Base-by-base conservation (phyloP, 768 basidiomycete species). In the Panaeolus cyanescens region DNA sequence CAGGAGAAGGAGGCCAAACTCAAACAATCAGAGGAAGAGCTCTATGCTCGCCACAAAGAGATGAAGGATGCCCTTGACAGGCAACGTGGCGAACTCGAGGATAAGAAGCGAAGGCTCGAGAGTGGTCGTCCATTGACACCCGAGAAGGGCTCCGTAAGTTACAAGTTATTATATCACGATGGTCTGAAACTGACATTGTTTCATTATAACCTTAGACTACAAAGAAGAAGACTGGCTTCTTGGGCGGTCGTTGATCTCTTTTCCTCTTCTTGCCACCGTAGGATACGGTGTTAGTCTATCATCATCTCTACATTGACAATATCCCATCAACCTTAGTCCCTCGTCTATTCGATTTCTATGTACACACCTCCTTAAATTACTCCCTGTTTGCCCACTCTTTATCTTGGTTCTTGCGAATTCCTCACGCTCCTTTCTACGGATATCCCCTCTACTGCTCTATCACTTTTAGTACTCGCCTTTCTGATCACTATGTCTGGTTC, bases 41-140 rank as follows among this genome's bases (percentile, higher is more conserved):
- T 99, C 17, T 99, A 99, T 73, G 92, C 96, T 61, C 89, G 96
- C 62, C 97, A 99, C 83, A 91, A 94, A 76, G 97, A 99, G 77
- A 99, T 99, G 97, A 99, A 99, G 81, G 97, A 99, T 67, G 92
- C 96, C 17, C 80, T 99, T 68, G 97, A 98, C 80, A 97, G 96
- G 80, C 97, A 99, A 76, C 87, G 96, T 65, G 67, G 79, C 60
- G 97, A 99, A 70, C 84, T 99, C 66, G 97, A 99, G 79, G 97
- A 99, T 73, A 99, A 97, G 89, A 97, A 96, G 87, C 85, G 93
- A 80, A 88, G 90, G 71, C 87, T 98, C 75, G 96, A 98, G 80
- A 91, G 87, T 65, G 96, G 96, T 54, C 85, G 96, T 71, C 95
- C 96, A 59, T 80, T 97, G 76, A 97, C 96, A 34, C 96, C 96